Percentiles rank a stretch among this genome's conserved stretches.
phyloP scores from a whole-genome alignment of 306 rosid species.

The Quercus bicolor region DNA sequence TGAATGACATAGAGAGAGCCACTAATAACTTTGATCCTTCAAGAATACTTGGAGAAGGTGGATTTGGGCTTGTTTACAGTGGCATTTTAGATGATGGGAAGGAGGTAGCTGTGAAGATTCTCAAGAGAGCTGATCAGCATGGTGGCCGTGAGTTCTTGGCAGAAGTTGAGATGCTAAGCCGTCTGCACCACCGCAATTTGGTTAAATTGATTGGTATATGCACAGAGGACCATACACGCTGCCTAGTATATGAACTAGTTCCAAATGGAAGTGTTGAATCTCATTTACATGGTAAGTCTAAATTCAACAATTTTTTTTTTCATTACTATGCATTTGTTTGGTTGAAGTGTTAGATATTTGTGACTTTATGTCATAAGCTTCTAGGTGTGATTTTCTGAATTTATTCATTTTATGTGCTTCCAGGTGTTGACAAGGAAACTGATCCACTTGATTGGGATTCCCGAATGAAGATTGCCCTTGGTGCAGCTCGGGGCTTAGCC shows the following conservation, averaged over 20 bases:
- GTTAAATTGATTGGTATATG: slow-evolving; percentile 85
- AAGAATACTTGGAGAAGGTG: slow-evolving; percentile 98
- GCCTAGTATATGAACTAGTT: slow-evolving; percentile 89
- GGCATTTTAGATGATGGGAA: slow-evolving; percentile 79
- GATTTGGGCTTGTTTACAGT: slow-evolving; percentile 85
- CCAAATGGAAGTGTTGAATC: slow-evolving; percentile 98
- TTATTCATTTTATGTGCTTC: slow-evolving; percentile 14
- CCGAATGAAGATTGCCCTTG: slow-evolving; percentile 89
- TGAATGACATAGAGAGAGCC: slow-evolving; percentile 73
- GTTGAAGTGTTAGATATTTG: slow-evolving; percentile 4
- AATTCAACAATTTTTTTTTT: slow-evolving; percentile 8
- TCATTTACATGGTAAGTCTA: slow-evolving; percentile 75
- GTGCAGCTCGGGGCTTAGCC: slow-evolving; percentile 91
- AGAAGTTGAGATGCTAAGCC: slow-evolving; percentile 97
- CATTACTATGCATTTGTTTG: not conserved
- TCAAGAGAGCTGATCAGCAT: slow-evolving; percentile 78
- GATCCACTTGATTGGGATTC: slow-evolving; percentile 85
- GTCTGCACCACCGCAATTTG: slow-evolving; percentile 90
- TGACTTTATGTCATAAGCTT: not conserved
- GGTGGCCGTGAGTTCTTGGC: slow-evolving; percentile 95
- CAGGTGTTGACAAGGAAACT: slow-evolving; percentile 83
- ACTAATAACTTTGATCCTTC: slow-evolving; percentile 72
- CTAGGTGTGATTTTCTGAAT: slow-evolving; percentile 9
- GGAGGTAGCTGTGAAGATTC: slow-evolving; percentile 88
- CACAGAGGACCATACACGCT: slow-evolving; percentile 72